Percentiles rank a stretch among this genome's conserved stretches.
Conservation (phyloP, 805 yeast genomes). For the Saccharomycopsis capsularis region DNA sequence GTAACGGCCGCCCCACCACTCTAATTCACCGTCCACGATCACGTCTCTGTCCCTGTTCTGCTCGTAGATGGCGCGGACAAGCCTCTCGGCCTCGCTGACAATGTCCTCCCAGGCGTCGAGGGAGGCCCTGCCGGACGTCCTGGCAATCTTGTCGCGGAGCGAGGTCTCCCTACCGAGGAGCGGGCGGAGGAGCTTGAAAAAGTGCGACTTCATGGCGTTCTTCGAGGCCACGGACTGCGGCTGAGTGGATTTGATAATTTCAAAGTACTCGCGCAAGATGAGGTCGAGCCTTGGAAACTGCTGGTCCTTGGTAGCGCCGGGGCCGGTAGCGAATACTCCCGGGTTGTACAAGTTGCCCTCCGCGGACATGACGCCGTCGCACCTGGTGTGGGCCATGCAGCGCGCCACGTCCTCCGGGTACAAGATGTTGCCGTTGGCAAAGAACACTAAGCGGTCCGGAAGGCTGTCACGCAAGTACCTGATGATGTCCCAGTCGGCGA, state of each 20-base stretch:
- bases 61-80: slow-evolving; percentile 49
- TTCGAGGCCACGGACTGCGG: slow-evolving; percentile 59
- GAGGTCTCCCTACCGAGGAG: slow-evolving; percentile 73
- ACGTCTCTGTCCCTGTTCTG: slow-evolving; percentile 52
- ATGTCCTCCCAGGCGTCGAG: slow-evolving; percentile 47
- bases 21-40: slow-evolving; percentile 46
- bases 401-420: slow-evolving; percentile 78
- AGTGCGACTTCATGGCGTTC: slow-evolving; percentile 84
- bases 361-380: slow-evolving; percentile 96
- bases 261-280: slow-evolving; percentile 79
- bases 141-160: slow-evolving; percentile 65
- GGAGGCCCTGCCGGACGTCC: slow-evolving; percentile 29
- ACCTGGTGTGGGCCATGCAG: slow-evolving; percentile 53
- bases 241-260: slow-evolving; percentile 49
- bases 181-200: slow-evolving; percentile 80
- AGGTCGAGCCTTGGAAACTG: slow-evolving; percentile 83
- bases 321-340: slow-evolving; percentile 53
- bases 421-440: slow-evolving; percentile 91
- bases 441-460: slow-evolving; percentile 54
- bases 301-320: slow-evolving; percentile 42
- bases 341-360: slow-evolving; percentile 95
- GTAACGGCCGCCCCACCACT: slow-evolving; percentile 34
- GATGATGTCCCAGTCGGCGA: slow-evolving; percentile 87
- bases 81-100: slow-evolving; percentile 59
- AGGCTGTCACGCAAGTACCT: slow-evolving; percentile 70